These are phyloP conservation scores for Adiantum capillusveneris DNA, from an alignment of 75 land plant genomes.

Conservation along the genomic window DNA sequence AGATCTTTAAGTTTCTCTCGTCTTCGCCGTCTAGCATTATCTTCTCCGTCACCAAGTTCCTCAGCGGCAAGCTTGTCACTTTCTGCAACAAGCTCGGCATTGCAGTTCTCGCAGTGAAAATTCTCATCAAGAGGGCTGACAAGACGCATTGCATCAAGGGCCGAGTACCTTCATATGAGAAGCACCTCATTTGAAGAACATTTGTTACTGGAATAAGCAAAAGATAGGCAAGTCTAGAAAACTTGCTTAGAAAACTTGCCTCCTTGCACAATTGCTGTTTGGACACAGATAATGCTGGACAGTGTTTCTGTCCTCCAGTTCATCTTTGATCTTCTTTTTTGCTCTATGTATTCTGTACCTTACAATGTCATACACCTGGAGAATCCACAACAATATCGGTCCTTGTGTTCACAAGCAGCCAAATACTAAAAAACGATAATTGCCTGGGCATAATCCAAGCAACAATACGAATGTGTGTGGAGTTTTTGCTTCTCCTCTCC, in stretches of 20 bases:
- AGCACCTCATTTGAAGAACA: neutral
- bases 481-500: slow-evolving; percentile 82
- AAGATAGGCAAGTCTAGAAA: neutral
- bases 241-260: neutral
- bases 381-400: neutral
- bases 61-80: slow-evolving; percentile 79
- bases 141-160: slow-evolving; percentile 73
- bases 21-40: slow-evolving; percentile 74
- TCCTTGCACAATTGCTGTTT: slow-evolving; percentile 39
- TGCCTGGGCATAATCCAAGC: slow-evolving; percentile 96
- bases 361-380: slow-evolving; percentile 83
- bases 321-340: slow-evolving; percentile 90
- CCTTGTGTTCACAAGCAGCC: neutral
- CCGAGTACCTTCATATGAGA: slow-evolving; percentile 51
- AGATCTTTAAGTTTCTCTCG: slow-evolving; percentile 74
- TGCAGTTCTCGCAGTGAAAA: slow-evolving; percentile 53
- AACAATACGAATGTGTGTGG: slow-evolving; percentile 95
- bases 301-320: slow-evolving; percentile 82
- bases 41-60: slow-evolving; percentile 89
- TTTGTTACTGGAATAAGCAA: neutral
- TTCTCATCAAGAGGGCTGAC: slow-evolving; percentile 33
- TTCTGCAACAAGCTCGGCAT: slow-evolving; percentile 80
- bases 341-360: slow-evolving; percentile 83
- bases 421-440: neutral
- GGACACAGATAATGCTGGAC: slow-evolving; percentile 93